Evolutionary conservation across 139 green algal genomes (phyloP).

Genomic region (Micromonas commoda): DNA sequence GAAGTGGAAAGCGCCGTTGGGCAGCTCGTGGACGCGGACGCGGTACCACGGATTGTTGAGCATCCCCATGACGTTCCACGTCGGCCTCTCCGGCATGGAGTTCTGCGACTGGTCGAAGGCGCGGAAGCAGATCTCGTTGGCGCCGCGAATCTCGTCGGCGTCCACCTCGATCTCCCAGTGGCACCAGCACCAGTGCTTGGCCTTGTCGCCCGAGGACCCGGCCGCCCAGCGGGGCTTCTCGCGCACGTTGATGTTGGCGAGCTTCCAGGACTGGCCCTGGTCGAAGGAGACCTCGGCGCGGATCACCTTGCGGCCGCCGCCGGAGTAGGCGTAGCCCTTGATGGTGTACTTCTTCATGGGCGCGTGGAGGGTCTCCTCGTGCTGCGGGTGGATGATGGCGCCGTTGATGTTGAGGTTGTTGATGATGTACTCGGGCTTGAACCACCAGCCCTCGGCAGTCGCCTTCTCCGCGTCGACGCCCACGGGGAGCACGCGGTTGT

Average conservation of each 20-base stretch:
- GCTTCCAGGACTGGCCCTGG: slow-evolving; percentile 53
- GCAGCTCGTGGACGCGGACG: slow-evolving; percentile 28
- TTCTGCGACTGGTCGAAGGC: slow-evolving; percentile 78
- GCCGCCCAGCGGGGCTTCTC: slow-evolving; percentile 11
- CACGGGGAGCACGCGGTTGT: slow-evolving; percentile 93
- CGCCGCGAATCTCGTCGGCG: slow-evolving; percentile 41
- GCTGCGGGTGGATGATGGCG: slow-evolving; percentile 70
- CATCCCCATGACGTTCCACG: slow-evolving; percentile 95
- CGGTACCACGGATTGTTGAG: slow-evolving; percentile 89
- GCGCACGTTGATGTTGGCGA: background rate
- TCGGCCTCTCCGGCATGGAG: slow-evolving; percentile 43
- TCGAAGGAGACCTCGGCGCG: slow-evolving; percentile 89
- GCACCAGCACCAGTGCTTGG: slow-evolving; percentile 55
- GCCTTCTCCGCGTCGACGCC: slow-evolving; percentile 85
- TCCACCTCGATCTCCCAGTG: slow-evolving; percentile 61
- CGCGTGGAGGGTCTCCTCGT: slow-evolving; percentile 79
- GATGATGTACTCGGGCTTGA: slow-evolving; percentile 96
- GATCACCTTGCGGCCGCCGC: slow-evolving; percentile 81
- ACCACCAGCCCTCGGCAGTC: slow-evolving; percentile 84
- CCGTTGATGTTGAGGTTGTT: slow-evolving; percentile 98
- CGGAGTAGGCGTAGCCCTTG: slow-evolving; percentile 50
- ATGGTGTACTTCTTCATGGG: slow-evolving; percentile 26
- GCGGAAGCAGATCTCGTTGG: slow-evolving; percentile 62
- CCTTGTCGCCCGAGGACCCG: slow-evolving; percentile 7
- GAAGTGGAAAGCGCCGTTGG: slow-evolving; percentile 48